Percentiles rank a stretch among this genome's conserved stretches.
phyloP scores from a whole-genome alignment of 805 yeast species.

The Candida coleopterorum region DNA sequence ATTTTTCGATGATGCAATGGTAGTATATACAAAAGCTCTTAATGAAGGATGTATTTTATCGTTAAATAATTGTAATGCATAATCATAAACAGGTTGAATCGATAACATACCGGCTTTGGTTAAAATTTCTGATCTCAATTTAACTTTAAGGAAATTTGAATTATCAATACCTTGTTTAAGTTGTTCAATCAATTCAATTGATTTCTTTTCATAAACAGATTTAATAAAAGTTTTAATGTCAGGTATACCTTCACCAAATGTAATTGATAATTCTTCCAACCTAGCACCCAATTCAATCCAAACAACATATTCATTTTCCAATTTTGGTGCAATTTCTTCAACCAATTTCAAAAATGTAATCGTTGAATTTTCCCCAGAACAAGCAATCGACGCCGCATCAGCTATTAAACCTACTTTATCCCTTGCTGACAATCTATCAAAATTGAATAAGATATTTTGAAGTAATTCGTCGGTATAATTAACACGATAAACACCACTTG shows the following conservation, averaged over 20 bases:
- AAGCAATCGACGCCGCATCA: constrained; percentile 46
- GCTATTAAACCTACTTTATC: constrained; percentile 55
- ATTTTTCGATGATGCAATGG: constrained; percentile 36
- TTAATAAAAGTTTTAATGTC: constrained; percentile 28
- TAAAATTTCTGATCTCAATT: constrained; percentile 38
- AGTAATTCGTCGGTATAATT: constrained; percentile 43
- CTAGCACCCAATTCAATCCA: constrained; percentile 52
- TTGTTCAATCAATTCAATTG: constrained; percentile 21
- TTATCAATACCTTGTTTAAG: constrained; percentile 13
- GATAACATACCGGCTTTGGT: constrained; percentile 34
- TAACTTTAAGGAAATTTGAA: constrained; percentile 23
- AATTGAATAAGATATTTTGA: constrained; percentile 34
- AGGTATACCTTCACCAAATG: constrained; percentile 24
- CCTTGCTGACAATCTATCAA: constrained; percentile 35
- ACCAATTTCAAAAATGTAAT: constrained; percentile 43
- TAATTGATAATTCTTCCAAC: constrained; percentile 31
- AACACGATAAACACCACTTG: constrained; percentile 51
- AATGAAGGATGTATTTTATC: constrained; percentile 40
- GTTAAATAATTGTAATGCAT: constrained; percentile 27
- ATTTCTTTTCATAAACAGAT: constrained; percentile 22
- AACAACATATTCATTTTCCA: constrained; percentile 40
- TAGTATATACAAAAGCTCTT: constrained; percentile 37
- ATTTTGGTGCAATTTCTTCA: constrained; percentile 22
- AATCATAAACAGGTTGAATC: constrained; percentile 32
- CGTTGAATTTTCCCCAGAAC: constrained; percentile 39